Evolutionary conservation across 805 yeast species (phyloP), one percentile per base, ranked within the genome.

Genomic region (Nakazawaea pomicola): DNA sequence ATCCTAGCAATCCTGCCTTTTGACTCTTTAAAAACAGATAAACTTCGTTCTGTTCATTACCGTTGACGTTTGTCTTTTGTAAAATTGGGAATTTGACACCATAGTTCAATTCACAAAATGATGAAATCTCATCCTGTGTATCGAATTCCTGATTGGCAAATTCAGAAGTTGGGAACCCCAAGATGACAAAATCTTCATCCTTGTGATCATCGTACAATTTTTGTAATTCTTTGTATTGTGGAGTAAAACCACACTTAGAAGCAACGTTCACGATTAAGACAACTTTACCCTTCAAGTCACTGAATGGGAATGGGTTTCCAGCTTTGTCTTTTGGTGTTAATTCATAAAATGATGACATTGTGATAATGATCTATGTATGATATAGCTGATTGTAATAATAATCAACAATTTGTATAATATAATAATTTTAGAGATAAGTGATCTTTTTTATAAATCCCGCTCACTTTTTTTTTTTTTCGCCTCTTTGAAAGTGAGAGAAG

Each of bases 81-180:
- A 91, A 66, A 24, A 91, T 74, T 23, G 96, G 96, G 81, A 93
- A 91, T 14, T 83, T 68, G 31, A 91, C 97, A 41, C 96, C 96
- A 60, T 80, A 93, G 68, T 87, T 89, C 54, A 79, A 56, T 33
- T 75, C 63, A 62, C 96, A 89, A 65, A 83, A 84, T 34, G 70
- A 61, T 16, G 77, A 79, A 49, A 87, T 86, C 54, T 84, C 89
- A 43, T 78, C 74, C 38, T 74, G 78, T 3, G 74, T 55, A 3
- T 80, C 80, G 50, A 93, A 82, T 62, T 90, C 86, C 68, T 93
- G 83, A 52, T 75, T 66, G 18, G 83, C 90, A 58, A 89, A 89
- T 59, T 88, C 96, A 64, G 87, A 85, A 63, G 96, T 86, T 24
- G 97, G 97, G 73, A 89, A 88, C 0, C 89, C 96, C 27, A 89